phyloP scores from a whole-genome alignment of 352 stramenopile species.

The Globisporangium solare region DNA sequence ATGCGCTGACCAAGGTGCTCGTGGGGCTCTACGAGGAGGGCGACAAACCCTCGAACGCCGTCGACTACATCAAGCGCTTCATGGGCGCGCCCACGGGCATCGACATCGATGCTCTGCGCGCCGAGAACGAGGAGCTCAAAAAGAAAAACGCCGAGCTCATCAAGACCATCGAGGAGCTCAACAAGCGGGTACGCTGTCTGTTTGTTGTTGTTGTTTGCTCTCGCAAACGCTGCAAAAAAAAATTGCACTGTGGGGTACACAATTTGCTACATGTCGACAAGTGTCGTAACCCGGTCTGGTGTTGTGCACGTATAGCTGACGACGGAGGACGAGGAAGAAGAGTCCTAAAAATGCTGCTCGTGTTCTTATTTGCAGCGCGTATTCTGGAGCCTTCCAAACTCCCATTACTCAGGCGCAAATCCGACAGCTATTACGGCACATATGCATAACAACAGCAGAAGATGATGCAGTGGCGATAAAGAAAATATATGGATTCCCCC shows the following conservation, averaged over 20 bases:
- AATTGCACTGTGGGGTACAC: too few relatives aligned
- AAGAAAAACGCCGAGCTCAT: conserved; percentile 90
- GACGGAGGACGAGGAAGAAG: conserved; percentile 63
- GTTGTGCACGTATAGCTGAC: conserved; percentile 34
- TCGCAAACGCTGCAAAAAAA: too few relatives aligned
- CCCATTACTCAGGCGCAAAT: too few relatives aligned
- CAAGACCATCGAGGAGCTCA: conserved; percentile 88
- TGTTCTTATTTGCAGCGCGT: too few relatives aligned
- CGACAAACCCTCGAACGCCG: conserved; percentile 93
- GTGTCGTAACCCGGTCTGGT: background rate
- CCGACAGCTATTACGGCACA: too few relatives aligned
- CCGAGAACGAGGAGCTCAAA: conserved; percentile 91
- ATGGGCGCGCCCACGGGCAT: conserved; percentile 90
- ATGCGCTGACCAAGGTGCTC: conserved; percentile 96
- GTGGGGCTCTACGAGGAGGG: conserved; percentile 96
- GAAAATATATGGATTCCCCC: conserved; percentile 17
- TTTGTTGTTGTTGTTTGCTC: background rate
- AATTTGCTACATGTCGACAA: too few relatives aligned
- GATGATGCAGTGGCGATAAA: too few relatives aligned
- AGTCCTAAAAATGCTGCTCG: conserved; percentile 22
- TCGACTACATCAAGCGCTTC: conserved; percentile 97
- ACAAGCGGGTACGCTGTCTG: conserved; percentile 60
- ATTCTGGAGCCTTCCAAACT: too few relatives aligned
- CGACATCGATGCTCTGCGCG: conserved; percentile 84
- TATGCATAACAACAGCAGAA: background rate